Conservation (phyloP, 2,329 filamentous ascomycete genomes). For the Neopestalotiopsis sp. region DNA sequence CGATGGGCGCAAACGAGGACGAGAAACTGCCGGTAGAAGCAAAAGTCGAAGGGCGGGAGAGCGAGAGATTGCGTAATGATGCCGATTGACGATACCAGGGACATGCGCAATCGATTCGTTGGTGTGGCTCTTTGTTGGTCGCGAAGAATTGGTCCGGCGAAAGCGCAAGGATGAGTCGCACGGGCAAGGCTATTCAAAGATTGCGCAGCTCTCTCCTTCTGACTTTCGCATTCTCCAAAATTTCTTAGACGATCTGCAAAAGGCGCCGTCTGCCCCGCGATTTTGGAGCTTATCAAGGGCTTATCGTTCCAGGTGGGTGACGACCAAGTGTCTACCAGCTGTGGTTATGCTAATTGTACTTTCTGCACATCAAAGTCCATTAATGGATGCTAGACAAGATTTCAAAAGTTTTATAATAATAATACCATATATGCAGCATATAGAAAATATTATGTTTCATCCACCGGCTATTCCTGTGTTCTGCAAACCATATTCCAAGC, state of each 20-base stretch:
- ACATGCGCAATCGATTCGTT: slow-evolving; percentile 20
- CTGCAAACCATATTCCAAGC: background rate
- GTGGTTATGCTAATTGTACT: background rate
- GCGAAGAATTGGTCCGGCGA: background rate
- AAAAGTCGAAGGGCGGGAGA: slow-evolving; percentile 26
- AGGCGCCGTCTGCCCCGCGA: slow-evolving; percentile 9
- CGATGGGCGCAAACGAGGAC: slow-evolving; percentile 13
- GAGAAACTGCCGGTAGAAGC: slow-evolving; percentile 25
- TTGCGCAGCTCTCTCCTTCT: background rate
- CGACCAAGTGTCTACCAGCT: slow-evolving; percentile 7
- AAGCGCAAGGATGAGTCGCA: slow-evolving; percentile 7
- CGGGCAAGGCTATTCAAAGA: slow-evolving; percentile 9
- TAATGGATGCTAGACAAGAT: too few relatives aligned
- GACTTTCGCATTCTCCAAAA: slow-evolving; percentile 3
- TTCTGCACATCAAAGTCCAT: too few relatives aligned
- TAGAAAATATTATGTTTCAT: too few relatives aligned
- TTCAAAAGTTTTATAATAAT: too few relatives aligned
- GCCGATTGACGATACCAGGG: slow-evolving; percentile 21
- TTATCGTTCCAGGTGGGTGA: slow-evolving; percentile 14
- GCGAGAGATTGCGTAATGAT: slow-evolving; percentile 27
- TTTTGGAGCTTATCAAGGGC: slow-evolving; percentile 5
- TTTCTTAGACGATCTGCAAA: background rate
- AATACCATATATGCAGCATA: too few relatives aligned
- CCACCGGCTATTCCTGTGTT: too few relatives aligned
- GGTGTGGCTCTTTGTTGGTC: background rate